Conservation (phyloP, 805 yeast species). For the Zygoascus ofunaensis region DNA sequence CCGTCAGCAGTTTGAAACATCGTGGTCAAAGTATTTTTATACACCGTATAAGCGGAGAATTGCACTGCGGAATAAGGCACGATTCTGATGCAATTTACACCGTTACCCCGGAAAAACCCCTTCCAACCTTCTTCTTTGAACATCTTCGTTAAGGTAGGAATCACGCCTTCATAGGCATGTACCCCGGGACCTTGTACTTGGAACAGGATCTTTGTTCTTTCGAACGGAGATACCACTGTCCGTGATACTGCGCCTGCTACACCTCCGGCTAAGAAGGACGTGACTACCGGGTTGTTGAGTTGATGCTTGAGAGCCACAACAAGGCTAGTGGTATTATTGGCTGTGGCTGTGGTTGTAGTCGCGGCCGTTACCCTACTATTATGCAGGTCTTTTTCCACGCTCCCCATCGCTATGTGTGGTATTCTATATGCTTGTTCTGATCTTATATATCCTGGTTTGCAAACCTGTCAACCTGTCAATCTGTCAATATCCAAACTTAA, state of each 20-base stretch:
- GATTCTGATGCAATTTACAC: slow-evolving; percentile 79
- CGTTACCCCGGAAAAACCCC: slow-evolving; percentile 86
- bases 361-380: not conserved
- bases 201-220: slow-evolving; percentile 81
- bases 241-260: slow-evolving; percentile 92
- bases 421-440: too few relatives aligned
- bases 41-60: slow-evolving; percentile 67
- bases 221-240: slow-evolving; percentile 91
- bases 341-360: not conserved
- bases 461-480: too few relatives aligned
- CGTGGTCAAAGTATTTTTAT: slow-evolving; percentile 36
- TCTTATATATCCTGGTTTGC: too few relatives aligned
- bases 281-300: slow-evolving; percentile 31
- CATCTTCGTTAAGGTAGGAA: slow-evolving; percentile 65
- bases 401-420: not conserved
- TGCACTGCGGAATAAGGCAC: slow-evolving; percentile 94
- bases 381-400: not conserved
- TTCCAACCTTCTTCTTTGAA: slow-evolving; percentile 86
- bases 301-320: not conserved
- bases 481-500: too few relatives aligned
- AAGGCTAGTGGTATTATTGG: not conserved
- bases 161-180: slow-evolving; percentile 52
- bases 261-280: slow-evolving; percentile 91
- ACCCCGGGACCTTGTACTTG: slow-evolving; percentile 69
- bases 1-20: not conserved